Evolutionary conservation across 768 basidiomycete genomes (phyloP).

Genomic region (Paxillus ammoniavirescens): DNA sequence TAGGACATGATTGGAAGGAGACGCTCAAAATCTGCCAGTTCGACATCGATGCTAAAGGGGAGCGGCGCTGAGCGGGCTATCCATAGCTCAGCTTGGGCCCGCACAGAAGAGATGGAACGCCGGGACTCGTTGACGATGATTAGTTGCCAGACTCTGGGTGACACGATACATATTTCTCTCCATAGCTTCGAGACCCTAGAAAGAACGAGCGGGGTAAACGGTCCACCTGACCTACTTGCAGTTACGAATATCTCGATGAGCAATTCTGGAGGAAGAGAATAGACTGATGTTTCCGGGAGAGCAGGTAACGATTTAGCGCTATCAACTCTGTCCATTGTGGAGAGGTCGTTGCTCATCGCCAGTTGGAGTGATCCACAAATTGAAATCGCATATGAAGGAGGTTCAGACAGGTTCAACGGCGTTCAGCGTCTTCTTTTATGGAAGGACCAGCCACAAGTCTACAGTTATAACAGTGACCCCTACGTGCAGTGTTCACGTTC

Average conservation of each 20-base stretch:
- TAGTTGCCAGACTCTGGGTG: constrained; percentile 61
- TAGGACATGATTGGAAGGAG: constrained; percentile 66
- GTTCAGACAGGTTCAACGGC: too few relatives aligned
- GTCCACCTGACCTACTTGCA: constrained; percentile 40
- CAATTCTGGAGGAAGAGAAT: constrained; percentile 55
- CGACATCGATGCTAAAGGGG: constrained; percentile 53
- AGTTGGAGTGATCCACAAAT: background rate
- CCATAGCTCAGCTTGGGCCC: constrained; percentile 53
- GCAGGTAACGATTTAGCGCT: background rate
- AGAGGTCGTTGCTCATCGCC: background rate
- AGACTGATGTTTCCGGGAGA: constrained; percentile 14
- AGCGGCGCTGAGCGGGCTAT: constrained; percentile 51
- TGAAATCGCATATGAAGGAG: too few relatives aligned
- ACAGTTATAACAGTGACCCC: too few relatives aligned
- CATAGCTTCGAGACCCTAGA: constrained; percentile 58
- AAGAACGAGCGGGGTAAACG: constrained; percentile 48
- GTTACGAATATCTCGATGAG: constrained; percentile 58
- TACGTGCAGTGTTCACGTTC: too few relatives aligned
- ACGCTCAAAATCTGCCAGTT: constrained; percentile 44
- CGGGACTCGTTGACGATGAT: constrained; percentile 49
- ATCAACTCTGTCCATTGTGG: background rate
- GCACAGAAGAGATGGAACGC: constrained; percentile 37
- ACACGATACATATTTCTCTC: constrained; percentile 50
- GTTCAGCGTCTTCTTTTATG: too few relatives aligned
- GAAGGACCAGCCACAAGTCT: too few relatives aligned